Conservation (phyloP, 768 basidiomycete genomes). For the Lentinula lateritia region DNA sequence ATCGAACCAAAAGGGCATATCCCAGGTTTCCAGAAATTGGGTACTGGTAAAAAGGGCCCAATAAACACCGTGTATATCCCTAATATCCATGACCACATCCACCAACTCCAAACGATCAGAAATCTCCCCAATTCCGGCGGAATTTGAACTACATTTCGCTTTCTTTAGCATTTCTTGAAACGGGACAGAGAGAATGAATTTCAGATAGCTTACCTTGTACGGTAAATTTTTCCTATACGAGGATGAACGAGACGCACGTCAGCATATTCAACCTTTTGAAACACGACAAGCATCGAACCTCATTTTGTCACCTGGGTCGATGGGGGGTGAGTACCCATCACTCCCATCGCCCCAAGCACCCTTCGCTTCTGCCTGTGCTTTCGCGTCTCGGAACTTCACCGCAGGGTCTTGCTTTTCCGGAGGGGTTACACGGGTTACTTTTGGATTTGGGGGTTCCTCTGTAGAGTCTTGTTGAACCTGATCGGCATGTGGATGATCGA, state of each 20-base stretch:
- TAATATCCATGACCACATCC: background rate
- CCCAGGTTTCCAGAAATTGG: background rate
- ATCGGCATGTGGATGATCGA: constrained; percentile 31
- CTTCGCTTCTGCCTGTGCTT: constrained; percentile 44
- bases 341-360: constrained; percentile 71
- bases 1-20: background rate
- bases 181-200: constrained; percentile 3
- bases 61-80: background rate
- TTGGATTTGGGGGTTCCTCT: constrained; percentile 33
- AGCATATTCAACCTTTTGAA: background rate
- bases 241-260: background rate
- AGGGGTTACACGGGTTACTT: constrained; percentile 52
- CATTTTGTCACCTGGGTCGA: constrained; percentile 69
- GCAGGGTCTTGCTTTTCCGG: constrained; percentile 68
- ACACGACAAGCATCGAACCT: constrained; percentile 35
- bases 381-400: constrained; percentile 52
- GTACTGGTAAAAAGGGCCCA: background rate
- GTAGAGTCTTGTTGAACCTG: constrained; percentile 19
- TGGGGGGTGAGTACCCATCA: constrained; percentile 69
- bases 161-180: constrained; percentile 31
- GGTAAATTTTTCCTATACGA: constrained; percentile 67
- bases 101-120: constrained; percentile 33
- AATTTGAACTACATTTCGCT: constrained; percentile 82
- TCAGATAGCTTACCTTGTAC: constrained; percentile 64
- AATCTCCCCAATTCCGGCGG: constrained; percentile 84